phyloP scores from a whole-genome alignment of 2,329 filamentous ascomycete species.

The Botrytis sinoallii region DNA sequence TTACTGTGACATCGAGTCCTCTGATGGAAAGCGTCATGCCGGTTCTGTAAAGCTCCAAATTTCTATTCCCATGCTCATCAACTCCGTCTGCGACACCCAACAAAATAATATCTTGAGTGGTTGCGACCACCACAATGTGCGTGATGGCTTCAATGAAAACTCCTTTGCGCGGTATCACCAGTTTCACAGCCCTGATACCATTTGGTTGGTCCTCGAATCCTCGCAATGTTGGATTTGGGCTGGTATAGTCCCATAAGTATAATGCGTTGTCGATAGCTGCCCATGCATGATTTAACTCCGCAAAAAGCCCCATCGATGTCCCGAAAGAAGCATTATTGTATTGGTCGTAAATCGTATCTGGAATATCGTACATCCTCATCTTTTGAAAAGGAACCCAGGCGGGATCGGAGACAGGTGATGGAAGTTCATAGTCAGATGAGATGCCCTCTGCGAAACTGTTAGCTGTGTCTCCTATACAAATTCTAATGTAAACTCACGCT shows the following conservation, averaged over 20 bases:
- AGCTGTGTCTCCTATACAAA: constrained; percentile 31
- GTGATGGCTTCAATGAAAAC: constrained; percentile 87
- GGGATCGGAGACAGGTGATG: constrained; percentile 51
- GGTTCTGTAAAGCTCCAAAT: constrained; percentile 81
- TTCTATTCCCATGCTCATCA: constrained; percentile 65
- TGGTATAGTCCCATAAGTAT: constrained; percentile 97
- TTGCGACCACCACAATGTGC: constrained; percentile 85
- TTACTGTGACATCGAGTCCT: constrained; percentile 72
- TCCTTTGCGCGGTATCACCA: constrained; percentile 78
- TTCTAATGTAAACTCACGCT: constrained; percentile 58
- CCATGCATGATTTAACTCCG: constrained; percentile 93
- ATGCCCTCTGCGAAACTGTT: constrained; percentile 63
- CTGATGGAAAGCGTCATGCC: constrained; percentile 77
- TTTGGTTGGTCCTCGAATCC: constrained; percentile 88
- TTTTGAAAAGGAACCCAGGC: constrained; percentile 90
- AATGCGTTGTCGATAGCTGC: constrained; percentile 92
- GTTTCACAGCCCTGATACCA: constrained; percentile 85
- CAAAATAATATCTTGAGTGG: constrained; percentile 77
- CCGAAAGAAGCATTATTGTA: constrained; percentile 84
- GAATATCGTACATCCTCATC: constrained; percentile 81
- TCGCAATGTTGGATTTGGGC: constrained; percentile 84
- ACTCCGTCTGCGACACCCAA: constrained; percentile 75
- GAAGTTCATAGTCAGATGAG: constrained; percentile 87
- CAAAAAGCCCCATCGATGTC: constrained; percentile 93
- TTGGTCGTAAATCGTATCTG: constrained; percentile 87